Evolutionary conservation across 176 grass and related monocot species (phyloP).

Genomic region (Secale cereale): DNA sequence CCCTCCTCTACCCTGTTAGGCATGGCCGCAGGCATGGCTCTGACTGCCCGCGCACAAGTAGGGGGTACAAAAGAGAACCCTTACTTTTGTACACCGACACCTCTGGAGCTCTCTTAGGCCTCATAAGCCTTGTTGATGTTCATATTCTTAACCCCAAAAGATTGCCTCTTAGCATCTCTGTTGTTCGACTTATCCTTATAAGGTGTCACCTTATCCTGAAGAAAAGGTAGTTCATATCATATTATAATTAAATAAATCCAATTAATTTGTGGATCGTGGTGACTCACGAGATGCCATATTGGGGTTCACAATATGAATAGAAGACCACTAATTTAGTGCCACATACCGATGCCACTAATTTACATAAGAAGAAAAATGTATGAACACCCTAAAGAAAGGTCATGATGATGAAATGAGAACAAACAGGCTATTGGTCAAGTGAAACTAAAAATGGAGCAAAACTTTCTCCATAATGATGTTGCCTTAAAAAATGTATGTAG

Average conservation of each 20-base stretch:
- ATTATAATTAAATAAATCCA: conserved; percentile 14
- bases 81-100: no score
- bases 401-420: neutral
- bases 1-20: no score
- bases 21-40: no score
- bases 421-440: neutral
- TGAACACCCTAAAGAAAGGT: neutral
- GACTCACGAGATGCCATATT: neutral
- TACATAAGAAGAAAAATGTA: neutral
- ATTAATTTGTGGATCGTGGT: neutral
- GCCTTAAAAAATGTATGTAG: no score
- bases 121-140: conserved; percentile 33
- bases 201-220: conserved; percentile 55
- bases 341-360: neutral
- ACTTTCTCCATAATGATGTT: neutral
- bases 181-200: conserved; percentile 59
- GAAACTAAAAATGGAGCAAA: neutral
- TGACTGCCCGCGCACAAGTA: no score
- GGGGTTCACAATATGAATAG: neutral
- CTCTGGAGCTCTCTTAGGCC: conserved; percentile 50
- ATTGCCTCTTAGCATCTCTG: conserved; percentile 44
- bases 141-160: conserved; percentile 55
- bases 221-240: neutral
- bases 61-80: no score
- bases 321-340: neutral